These are phyloP conservation scores for Penicillium sp. DNA, from an alignment of 2,329 filamentous ascomycete species.

Conservation along the genomic window DNA sequence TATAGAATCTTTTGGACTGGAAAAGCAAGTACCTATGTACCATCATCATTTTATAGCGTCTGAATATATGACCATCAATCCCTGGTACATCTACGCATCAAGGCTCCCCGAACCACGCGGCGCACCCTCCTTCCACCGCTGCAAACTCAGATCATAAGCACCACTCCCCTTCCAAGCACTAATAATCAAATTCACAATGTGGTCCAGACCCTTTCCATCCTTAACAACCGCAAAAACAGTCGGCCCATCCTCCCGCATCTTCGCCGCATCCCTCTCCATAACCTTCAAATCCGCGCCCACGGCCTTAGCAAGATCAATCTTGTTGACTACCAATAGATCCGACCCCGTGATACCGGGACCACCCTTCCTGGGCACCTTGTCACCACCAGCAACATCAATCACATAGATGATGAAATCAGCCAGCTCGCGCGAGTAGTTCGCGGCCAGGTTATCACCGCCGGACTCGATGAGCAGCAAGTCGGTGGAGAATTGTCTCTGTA, in stretches of 20 bases:
- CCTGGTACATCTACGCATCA: constrained; percentile 22
- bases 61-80: neutral
- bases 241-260: constrained; percentile 93
- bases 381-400: constrained; percentile 92
- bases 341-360: constrained; percentile 96
- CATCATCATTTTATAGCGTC: neutral
- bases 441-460: constrained; percentile 93
- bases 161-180: constrained; percentile 93
- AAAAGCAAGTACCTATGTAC: constrained; percentile 18
- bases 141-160: constrained; percentile 53
- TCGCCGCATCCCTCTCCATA: constrained; percentile 91
- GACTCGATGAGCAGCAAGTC: constrained; percentile 92
- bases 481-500: constrained; percentile 75
- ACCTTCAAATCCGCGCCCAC: constrained; percentile 87
- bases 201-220: constrained; percentile 76
- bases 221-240: constrained; percentile 98
- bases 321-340: constrained; percentile 91
- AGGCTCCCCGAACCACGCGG: constrained; percentile 37
- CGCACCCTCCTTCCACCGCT: constrained; percentile 46
- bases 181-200: constrained; percentile 83
- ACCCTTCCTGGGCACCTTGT: constrained; percentile 95
- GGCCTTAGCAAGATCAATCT: constrained; percentile 88
- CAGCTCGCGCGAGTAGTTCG: constrained; percentile 92
- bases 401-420: constrained; percentile 99
- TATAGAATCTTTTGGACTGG: constrained; percentile 18